A percentile compares a stretch with the other conserved stretches of the same genome.
Evolutionary conservation across 176 grass and related monocot species (phyloP).

Genomic region (Aegilops speltoides): DNA sequence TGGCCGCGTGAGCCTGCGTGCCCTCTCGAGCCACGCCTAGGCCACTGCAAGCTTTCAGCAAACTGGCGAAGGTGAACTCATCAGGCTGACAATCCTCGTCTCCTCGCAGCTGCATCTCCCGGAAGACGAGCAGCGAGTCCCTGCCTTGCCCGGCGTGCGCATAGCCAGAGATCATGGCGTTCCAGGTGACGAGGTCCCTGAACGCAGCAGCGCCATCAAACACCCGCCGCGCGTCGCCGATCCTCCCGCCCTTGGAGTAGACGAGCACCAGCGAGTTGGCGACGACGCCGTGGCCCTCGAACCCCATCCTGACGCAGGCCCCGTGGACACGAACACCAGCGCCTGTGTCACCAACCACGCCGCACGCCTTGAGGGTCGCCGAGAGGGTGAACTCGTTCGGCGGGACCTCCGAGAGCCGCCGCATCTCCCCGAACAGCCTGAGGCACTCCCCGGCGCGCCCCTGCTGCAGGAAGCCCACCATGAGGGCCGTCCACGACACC

Average conservation of each 20-base stretch:
- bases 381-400: constrained; percentile 57
- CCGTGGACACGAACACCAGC: constrained; percentile 23
- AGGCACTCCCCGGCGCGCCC: constrained; percentile 24
- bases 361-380: constrained; percentile 47
- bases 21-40: constrained; percentile 25
- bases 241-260: constrained; percentile 39
- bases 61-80: constrained; percentile 56
- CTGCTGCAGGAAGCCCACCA: constrained; percentile 53
- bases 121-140: constrained; percentile 34
- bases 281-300: constrained; percentile 35
- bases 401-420: not conserved
- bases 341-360: not conserved
- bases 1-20: constrained; percentile 34
- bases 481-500: constrained; percentile 56
- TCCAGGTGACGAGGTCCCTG: constrained; percentile 35
- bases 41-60: constrained; percentile 44
- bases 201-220: constrained; percentile 20
- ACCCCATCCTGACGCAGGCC: constrained; percentile 35
- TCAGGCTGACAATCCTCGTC: constrained; percentile 5
- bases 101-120: constrained; percentile 19
- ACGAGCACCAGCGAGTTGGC: constrained; percentile 43
- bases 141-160: constrained; percentile 13
- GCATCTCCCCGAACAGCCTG: constrained; percentile 28
- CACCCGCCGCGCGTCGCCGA: constrained; percentile 24
- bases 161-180: constrained; percentile 43